phyloP scores from a whole-genome alignment of 2,329 filamentous ascomycete species.

The Xylariaceae sp. region DNA sequence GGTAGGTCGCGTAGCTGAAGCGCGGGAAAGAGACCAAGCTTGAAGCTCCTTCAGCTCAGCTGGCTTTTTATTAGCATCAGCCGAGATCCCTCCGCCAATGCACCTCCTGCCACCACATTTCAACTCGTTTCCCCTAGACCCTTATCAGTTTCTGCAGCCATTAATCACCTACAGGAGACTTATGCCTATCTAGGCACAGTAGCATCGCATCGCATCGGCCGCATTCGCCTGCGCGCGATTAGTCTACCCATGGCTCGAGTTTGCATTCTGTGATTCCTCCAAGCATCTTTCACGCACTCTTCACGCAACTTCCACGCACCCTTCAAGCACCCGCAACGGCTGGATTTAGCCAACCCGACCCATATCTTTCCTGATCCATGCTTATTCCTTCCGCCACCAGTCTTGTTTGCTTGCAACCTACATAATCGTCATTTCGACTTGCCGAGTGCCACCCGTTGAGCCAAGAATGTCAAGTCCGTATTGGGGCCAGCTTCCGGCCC shows the following conservation, averaged over 20 bases:
- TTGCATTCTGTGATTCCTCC: constrained; percentile 18
- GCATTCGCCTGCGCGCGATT: constrained; percentile 40
- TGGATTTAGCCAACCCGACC: constrained; percentile 11
- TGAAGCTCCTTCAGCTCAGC: constrained; percentile 11
- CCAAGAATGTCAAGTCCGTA: constrained; percentile 46
- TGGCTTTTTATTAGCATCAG: constrained; percentile 1
- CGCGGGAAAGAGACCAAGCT: constrained; percentile 3
- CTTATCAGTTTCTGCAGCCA: constrained; percentile 4
- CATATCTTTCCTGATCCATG: constrained; percentile 17
- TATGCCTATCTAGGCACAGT: constrained; percentile 10
- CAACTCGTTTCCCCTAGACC: constrained; percentile 1
- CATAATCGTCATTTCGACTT: constrained; percentile 14
- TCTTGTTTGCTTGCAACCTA: constrained; percentile 26
- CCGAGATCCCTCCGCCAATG: neutral
- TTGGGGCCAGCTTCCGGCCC: constrained; percentile 53
- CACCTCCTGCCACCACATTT: constrained; percentile 13
- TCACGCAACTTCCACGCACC: no score
- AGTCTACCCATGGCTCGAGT: constrained; percentile 32
- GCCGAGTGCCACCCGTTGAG: constrained; percentile 15
- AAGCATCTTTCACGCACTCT: constrained; percentile 8
- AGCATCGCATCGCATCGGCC: constrained; percentile 21
- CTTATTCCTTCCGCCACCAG: constrained; percentile 1
- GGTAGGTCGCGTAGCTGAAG: neutral
- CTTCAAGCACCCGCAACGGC: neutral
- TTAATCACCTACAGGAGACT: constrained; percentile 9